Conservation (phyloP, 805 yeast species). For the Scheffersomyces coipomensis region DNA sequence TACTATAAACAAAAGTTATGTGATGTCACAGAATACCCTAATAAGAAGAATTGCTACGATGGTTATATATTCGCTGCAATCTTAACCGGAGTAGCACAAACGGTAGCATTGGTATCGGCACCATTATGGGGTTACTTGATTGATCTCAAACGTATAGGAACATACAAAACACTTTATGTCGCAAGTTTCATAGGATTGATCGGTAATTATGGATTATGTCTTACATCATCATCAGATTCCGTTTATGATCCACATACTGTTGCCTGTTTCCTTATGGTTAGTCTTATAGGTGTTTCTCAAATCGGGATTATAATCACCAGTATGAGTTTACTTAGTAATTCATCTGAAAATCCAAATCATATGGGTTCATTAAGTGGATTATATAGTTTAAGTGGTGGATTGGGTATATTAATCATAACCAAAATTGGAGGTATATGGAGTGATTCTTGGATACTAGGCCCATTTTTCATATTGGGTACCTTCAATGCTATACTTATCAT, state of each 20-base stretch:
- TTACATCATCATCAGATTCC: constrained; percentile 1
- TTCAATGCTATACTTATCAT: constrained; percentile 23
- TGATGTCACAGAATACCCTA: constrained; percentile 20
- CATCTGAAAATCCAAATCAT: constrained; percentile 23
- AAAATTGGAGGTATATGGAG: constrained; percentile 62
- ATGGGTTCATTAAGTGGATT: constrained; percentile 72
- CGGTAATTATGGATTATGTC: constrained; percentile 38
- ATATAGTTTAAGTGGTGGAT: constrained; percentile 65
- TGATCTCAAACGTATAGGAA: constrained; percentile 38
- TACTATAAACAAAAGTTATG: constrained; percentile 54
- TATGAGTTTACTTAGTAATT: constrained; percentile 51
- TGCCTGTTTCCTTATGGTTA: constrained; percentile 38
- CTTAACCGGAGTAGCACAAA: constrained; percentile 64
- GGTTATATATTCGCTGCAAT: constrained; percentile 68
- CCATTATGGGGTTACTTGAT: constrained; percentile 64
- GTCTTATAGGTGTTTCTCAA: constrained; percentile 55
- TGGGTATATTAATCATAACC: constrained; percentile 61
- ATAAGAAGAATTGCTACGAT: constrained; percentile 49
- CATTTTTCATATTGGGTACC: constrained; percentile 53
- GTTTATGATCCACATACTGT: constrained; percentile 33
- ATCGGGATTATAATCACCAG: constrained; percentile 62
- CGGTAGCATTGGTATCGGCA: constrained; percentile 55
- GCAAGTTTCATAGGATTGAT: constrained; percentile 43
- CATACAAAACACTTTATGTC: constrained; percentile 24
- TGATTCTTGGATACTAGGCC: constrained; percentile 56